phyloP scores from a whole-genome alignment of 345 rosid genomes.

The Aquilaria yunnanensis region DNA sequence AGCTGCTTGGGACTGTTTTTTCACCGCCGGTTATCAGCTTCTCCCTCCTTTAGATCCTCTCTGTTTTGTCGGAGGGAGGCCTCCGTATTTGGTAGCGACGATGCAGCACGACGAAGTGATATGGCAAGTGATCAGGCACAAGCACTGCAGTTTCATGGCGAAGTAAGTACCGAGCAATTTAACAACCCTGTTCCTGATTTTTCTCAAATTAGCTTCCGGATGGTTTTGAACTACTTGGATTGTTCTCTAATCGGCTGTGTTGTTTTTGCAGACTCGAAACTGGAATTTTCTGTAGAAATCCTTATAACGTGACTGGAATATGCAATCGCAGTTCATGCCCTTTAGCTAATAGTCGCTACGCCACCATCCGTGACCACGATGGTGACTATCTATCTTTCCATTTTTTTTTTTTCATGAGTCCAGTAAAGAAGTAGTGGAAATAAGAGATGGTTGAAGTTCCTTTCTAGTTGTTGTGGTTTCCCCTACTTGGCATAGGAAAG shows the following conservation, averaged over 20 bases:
- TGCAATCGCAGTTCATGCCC: slow-evolving; percentile 98
- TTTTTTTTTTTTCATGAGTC: neutral
- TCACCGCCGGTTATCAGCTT: neutral
- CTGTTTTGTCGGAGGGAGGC: too few species aligned
- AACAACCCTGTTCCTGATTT: neutral
- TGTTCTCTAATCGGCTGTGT: neutral
- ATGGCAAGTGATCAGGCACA: slow-evolving; percentile 97
- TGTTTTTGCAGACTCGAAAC: slow-evolving; percentile 57
- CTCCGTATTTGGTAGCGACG: neutral
- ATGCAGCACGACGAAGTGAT: slow-evolving; percentile 98
- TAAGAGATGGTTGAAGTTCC: neutral
- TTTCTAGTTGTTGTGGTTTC: too few species aligned
- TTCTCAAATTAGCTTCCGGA: too few species aligned
- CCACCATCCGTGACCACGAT: slow-evolving; percentile 88
- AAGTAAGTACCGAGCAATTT: slow-evolving; percentile 33
- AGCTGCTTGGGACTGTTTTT: too few species aligned
- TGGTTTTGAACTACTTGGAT: neutral
- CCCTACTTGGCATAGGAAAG: neutral
- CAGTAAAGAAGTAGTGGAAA: neutral
- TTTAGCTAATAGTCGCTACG: slow-evolving; percentile 92
- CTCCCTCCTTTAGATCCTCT: too few species aligned
- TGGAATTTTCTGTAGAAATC: slow-evolving; percentile 88
- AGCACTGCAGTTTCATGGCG: slow-evolving; percentile 96
- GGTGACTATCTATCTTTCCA: slow-evolving; percentile 30
- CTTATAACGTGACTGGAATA: slow-evolving; percentile 86